A percentile compares a stretch with the other conserved stretches of the same genome.
phyloP scores from a whole-genome alignment of 495 filamentous ascomycete genomes.

The Haplographium delicatum region DNA sequence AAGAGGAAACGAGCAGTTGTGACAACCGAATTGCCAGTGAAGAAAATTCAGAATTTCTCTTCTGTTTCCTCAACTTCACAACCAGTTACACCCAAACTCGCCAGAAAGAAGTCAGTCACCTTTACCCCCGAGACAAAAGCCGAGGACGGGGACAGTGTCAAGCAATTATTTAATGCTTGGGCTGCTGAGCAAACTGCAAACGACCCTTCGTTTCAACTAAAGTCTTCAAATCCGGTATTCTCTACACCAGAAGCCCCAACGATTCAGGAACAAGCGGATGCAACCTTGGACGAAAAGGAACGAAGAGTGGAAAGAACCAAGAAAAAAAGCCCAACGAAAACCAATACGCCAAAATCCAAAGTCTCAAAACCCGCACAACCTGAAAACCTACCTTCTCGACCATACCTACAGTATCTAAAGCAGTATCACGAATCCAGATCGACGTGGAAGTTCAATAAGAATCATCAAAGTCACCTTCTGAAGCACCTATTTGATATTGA shows the following conservation, averaged over 20 bases:
- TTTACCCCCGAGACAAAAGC: slow-evolving; percentile 69
- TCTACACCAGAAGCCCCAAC: slow-evolving; percentile 13
- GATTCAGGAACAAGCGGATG: slow-evolving; percentile 19
- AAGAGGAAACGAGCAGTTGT: slow-evolving; percentile 20
- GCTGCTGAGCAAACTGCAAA: slow-evolving; percentile 30
- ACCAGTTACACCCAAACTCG: slow-evolving; percentile 24
- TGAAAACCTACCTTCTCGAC: slow-evolving; percentile 35
- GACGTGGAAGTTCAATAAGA: slow-evolving; percentile 92
- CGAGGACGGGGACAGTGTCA: slow-evolving; percentile 47
- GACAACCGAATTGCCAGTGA: slow-evolving; percentile 14
- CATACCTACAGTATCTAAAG: slow-evolving; percentile 67
- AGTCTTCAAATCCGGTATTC: slow-evolving; percentile 13
- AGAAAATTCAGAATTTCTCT: slow-evolving; percentile 23
- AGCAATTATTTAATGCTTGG: slow-evolving; percentile 42
- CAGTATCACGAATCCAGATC: slow-evolving; percentile 60
- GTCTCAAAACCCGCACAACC: slow-evolving; percentile 34
- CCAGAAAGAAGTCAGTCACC: slow-evolving; percentile 63
- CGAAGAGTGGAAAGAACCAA: slow-evolving; percentile 20
- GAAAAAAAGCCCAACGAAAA: slow-evolving; percentile 30
- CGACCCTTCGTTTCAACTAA: slow-evolving; percentile 22
- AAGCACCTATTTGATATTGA: slow-evolving; percentile 71
- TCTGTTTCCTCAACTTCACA: background rate
- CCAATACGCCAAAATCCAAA: slow-evolving; percentile 15
- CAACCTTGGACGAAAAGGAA: slow-evolving; percentile 21
- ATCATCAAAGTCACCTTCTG: slow-evolving; percentile 72